Conservation (phyloP, 306 rosid genomes). For the Cicer yamashitae region DNA sequence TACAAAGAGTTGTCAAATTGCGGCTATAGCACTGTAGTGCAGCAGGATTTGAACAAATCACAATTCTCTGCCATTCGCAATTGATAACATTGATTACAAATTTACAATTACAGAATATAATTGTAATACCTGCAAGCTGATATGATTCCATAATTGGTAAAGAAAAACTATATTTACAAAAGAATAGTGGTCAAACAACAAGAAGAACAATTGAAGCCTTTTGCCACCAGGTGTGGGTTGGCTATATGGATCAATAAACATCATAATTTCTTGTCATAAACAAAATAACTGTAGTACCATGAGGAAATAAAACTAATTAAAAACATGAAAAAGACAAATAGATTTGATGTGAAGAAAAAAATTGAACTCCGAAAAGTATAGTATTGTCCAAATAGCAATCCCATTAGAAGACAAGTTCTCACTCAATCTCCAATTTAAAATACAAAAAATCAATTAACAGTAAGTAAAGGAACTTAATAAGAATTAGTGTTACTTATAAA, state of each 20-base stretch:
- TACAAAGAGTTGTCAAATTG: too few species aligned
- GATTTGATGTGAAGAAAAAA: background rate
- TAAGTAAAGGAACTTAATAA: background rate
- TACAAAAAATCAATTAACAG: background rate
- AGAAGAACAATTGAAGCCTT: background rate
- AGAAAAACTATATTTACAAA: background rate
- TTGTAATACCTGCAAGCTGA: background rate
- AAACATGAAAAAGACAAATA: background rate
- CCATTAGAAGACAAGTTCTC: background rate
- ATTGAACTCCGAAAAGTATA: background rate
- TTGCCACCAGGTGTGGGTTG: background rate
- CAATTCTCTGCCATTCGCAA: too few species aligned
- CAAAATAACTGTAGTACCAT: background rate
- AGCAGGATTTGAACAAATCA: too few species aligned
- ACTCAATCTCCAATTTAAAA: constrained; percentile 5
- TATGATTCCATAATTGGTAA: background rate
- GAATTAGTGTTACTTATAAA: background rate
- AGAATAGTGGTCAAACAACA: background rate
- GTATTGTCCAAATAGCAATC: background rate
- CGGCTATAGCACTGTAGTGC: too few species aligned
- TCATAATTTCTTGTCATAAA: too few species aligned
- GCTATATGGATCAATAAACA: background rate
- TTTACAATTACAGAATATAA: background rate
- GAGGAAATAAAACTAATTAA: background rate
- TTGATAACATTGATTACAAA: too few species aligned